Conservation (phyloP, 2,329 filamentous ascomycete species). For the Ascosphaera pollenicola region DNA sequence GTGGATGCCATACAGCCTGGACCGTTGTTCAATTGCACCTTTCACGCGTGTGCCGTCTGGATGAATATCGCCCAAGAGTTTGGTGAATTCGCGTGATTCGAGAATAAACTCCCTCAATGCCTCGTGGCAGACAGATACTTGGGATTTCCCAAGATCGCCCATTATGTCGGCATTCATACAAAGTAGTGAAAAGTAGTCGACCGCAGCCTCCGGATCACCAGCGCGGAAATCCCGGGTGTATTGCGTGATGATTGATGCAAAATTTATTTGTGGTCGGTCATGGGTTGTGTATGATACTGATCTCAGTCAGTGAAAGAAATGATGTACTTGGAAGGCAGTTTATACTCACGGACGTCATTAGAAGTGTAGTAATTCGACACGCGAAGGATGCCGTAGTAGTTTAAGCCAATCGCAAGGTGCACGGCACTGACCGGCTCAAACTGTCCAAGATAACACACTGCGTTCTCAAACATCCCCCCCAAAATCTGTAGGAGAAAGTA, state of each 20-base stretch:
- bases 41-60: constrained; percentile 66
- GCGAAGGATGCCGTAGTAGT: constrained; percentile 73
- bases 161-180: constrained; percentile 73
- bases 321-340: constrained; percentile 4
- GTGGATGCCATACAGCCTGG: constrained; percentile 55
- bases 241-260: constrained; percentile 77
- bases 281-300: constrained; percentile 32
- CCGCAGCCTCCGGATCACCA: constrained; percentile 67
- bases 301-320: constrained; percentile 6
- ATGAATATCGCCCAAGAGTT: constrained; percentile 75
- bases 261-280: constrained; percentile 60
- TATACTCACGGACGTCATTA: constrained; percentile 38
- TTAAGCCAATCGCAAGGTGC: constrained; percentile 77
- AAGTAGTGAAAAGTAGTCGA: constrained; percentile 81
- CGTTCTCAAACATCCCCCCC: constrained; percentile 83
- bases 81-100: constrained; percentile 92
- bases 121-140: constrained; percentile 70
- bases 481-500: constrained; percentile 87
- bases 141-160: constrained; percentile 51
- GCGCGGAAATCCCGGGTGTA: constrained; percentile 94
- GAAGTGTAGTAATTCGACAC: constrained; percentile 60
- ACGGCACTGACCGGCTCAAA: constrained; percentile 87
- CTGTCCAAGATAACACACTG: constrained; percentile 71
- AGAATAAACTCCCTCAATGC: constrained; percentile 81
- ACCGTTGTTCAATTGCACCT: constrained; percentile 71